phyloP scores from a whole-genome alignment of 2,329 filamentous ascomycete genomes.

The Sclerotinia nivalis region DNA sequence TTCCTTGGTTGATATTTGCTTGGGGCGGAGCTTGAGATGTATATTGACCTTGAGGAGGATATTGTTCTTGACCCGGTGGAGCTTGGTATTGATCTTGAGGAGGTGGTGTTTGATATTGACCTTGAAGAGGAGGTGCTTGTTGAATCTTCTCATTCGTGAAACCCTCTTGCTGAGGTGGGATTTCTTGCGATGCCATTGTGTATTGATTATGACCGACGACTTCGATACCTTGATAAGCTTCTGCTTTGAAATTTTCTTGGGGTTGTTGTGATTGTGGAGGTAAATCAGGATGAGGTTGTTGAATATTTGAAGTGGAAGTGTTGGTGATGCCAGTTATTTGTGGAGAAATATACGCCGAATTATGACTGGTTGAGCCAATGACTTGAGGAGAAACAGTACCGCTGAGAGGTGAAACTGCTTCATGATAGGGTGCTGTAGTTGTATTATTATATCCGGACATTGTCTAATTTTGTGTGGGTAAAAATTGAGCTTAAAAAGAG shows the following conservation, averaged over 20 bases:
- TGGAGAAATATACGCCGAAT: neutral
- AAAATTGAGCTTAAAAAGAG: neutral
- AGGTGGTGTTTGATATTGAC: slow-evolving; percentile 2
- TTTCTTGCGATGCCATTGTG: slow-evolving; percentile 12
- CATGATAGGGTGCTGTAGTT: neutral
- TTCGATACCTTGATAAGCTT: slow-evolving; percentile 21
- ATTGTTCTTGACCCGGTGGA: slow-evolving; percentile 4
- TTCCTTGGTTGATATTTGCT: slow-evolving; percentile 15
- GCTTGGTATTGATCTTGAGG: slow-evolving; percentile 7
- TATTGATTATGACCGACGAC: slow-evolving; percentile 6
- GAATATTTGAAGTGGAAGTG: slow-evolving; percentile 10
- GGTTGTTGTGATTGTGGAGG: neutral
- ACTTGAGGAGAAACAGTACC: slow-evolving; percentile 15
- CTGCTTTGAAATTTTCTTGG: neutral
- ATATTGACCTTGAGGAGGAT: slow-evolving; percentile 4
- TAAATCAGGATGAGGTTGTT: slow-evolving; percentile 9
- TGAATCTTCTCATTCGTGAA: neutral
- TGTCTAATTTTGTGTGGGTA: neutral
- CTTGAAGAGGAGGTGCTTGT: neutral
- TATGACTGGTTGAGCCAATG: neutral
- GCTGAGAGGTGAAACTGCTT: slow-evolving; percentile 3
- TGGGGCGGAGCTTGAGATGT: slow-evolving; percentile 3
- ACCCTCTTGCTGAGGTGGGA: slow-evolving; percentile 18
- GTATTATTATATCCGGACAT: slow-evolving; percentile 15
- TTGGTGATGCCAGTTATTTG: slow-evolving; percentile 10